A percentile compares a stretch with the other conserved stretches of the same genome.
Evolutionary conservation across 192 early-diverging fungal genomes (phyloP).

Genomic region (Coemansia sp.): DNA sequence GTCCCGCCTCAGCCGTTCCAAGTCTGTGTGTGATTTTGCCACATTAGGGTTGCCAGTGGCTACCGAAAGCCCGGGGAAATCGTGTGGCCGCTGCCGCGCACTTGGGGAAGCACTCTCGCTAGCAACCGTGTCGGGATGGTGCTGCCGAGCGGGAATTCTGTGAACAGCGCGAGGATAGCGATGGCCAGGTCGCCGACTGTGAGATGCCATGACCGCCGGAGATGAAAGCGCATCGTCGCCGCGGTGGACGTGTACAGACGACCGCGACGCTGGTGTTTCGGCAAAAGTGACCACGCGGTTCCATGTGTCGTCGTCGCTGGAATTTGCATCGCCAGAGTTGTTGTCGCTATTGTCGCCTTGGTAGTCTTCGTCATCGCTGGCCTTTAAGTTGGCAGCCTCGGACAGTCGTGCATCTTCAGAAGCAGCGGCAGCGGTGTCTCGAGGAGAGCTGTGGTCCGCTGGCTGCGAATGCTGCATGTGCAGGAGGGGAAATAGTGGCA

Average conservation of each 20-base stretch:
- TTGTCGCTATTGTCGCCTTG: conserved; percentile 19
- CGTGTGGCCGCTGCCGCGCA: neutral
- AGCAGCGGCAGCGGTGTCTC: neutral
- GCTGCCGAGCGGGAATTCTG: neutral
- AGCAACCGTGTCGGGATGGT: neutral
- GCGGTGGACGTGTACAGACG: neutral
- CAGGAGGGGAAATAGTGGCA: neutral
- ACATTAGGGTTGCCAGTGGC: conserved; percentile 1
- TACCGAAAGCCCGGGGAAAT: neutral
- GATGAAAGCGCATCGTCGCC: neutral
- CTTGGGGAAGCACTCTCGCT: neutral
- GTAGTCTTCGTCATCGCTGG: conserved; percentile 17
- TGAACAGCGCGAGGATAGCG: neutral
- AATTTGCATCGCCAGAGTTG: conserved; percentile 5
- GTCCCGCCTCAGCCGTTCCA: conserved; percentile 18
- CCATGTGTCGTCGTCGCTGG: conserved; percentile 18
- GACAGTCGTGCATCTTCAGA: neutral
- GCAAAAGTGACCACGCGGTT: conserved; percentile 47
- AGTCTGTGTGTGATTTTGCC: conserved; percentile 16
- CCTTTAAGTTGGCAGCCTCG: neutral
- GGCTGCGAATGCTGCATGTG: conserved; percentile 6
- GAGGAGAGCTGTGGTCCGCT: neutral
- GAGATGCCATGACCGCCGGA: neutral
- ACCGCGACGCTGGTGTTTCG: conserved; percentile 17
- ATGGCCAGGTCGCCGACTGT: neutral